phyloP scores from a whole-genome alignment of 1,284 basidiomycete genomes.

The Sphaerobolus stellatus region DNA sequence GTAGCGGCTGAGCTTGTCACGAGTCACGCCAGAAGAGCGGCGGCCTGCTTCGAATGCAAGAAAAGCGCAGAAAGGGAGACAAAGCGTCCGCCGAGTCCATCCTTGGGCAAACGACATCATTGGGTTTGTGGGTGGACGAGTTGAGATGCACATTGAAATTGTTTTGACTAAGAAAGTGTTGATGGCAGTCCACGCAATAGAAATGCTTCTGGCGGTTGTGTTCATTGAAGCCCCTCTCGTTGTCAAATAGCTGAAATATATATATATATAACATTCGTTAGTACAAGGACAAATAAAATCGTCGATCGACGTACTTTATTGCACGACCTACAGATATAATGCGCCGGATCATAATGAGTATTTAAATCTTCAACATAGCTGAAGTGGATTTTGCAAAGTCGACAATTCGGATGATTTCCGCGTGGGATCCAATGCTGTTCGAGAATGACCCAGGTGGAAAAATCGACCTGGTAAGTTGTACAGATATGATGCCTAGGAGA shows the following conservation, averaged over 20 bases:
- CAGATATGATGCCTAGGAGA: conserved; percentile 35
- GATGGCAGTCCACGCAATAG: conserved; percentile 47
- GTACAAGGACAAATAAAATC: neutral
- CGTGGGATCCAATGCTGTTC: conserved; percentile 43
- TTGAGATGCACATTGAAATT: conserved; percentile 31
- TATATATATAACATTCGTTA: neutral
- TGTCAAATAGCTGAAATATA: conserved; percentile 32
- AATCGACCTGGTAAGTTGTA: conserved; percentile 36
- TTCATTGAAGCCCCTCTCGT: conserved; percentile 38
- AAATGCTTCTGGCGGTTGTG: conserved; percentile 50
- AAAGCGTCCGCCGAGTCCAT: conserved; percentile 37
- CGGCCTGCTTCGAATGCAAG: conserved; percentile 46
- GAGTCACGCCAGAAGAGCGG: conserved; percentile 36
- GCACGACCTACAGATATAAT: conserved; percentile 1
- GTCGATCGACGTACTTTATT: neutral
- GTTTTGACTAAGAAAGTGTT: conserved; percentile 35
- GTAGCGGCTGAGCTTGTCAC: conserved; percentile 31
- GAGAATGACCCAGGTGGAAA: conserved; percentile 23
- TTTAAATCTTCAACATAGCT: conserved; percentile 12
- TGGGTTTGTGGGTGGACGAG: conserved; percentile 39
- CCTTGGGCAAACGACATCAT: conserved; percentile 40
- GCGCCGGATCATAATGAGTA: neutral
- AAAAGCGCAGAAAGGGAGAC: conserved; percentile 45
- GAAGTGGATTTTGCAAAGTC: conserved; percentile 42
- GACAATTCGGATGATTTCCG: conserved; percentile 42